Evolutionary conservation across 768 basidiomycete species (phyloP).

Genomic region (Pisolithus albus): DNA sequence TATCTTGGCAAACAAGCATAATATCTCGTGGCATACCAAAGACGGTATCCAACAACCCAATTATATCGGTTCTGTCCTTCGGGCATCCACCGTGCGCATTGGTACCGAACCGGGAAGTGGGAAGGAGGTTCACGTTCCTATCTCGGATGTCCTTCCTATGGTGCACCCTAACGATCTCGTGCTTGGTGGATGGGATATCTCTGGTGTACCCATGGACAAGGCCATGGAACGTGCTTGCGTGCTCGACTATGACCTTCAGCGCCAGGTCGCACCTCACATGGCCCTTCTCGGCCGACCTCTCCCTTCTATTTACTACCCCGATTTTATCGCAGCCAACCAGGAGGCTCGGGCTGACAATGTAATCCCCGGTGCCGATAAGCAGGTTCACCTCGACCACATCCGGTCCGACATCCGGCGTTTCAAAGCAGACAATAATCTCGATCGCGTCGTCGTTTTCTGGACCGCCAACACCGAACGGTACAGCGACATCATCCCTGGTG

Average conservation of each 20-base stretch:
- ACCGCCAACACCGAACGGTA: conserved; percentile 99
- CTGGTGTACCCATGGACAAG: conserved; percentile 72
- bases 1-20: conserved; percentile 91
- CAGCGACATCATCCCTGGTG: conserved; percentile 87
- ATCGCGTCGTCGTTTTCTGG: conserved; percentile 93
- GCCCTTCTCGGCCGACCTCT: conserved; percentile 72
- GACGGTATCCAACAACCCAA: conserved; percentile 88
- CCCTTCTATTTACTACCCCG: conserved; percentile 94
- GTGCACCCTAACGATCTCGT: conserved; percentile 98
- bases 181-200: conserved; percentile 98
- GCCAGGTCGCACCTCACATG: conserved; percentile 88
- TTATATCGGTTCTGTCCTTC: conserved; percentile 94
- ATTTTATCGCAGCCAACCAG: conserved; percentile 98
- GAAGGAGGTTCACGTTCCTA: conserved; percentile 88
- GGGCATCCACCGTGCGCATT: conserved; percentile 90
- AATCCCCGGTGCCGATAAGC: conserved; percentile 80
- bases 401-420: conserved; percentile 92
- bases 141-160: conserved; percentile 93
- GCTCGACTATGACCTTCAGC: conserved; percentile 93
- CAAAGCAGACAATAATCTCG: conserved; percentile 76
- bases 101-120: conserved; percentile 74
- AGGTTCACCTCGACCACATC: conserved; percentile 84
- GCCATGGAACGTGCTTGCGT: conserved; percentile 93
- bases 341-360: conserved; percentile 93
- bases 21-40: conserved; percentile 94